Evolutionary conservation across 495 filamentous ascomycete species (phyloP).

Genomic region (Astrothelium macrocarpum): DNA sequence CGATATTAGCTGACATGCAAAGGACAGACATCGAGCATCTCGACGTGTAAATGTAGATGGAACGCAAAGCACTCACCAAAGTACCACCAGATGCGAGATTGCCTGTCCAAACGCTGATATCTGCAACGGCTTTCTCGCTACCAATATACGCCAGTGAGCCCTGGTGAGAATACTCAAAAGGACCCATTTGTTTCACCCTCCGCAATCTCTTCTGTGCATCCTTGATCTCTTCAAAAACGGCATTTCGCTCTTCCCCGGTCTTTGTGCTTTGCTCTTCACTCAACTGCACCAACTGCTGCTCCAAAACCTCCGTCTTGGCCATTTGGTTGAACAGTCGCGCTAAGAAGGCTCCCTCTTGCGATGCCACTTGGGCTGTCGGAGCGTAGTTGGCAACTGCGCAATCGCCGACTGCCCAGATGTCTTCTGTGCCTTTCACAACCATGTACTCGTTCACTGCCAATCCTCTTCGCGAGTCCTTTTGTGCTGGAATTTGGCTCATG

Average conservation of each 20-base stretch:
- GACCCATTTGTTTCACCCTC: conserved; percentile 83
- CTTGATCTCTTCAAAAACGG: conserved; percentile 63
- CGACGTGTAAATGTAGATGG: conserved; percentile 9
- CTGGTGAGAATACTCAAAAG: conserved; percentile 97
- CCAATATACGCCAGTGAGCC: conserved; percentile 96
- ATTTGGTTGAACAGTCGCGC: conserved; percentile 96
- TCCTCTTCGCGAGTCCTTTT: conserved; percentile 89
- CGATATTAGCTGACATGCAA: background rate
- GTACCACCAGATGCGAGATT: conserved; percentile 82
- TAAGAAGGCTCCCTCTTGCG: conserved; percentile 92
- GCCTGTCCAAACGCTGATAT: conserved; percentile 95
- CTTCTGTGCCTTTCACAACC: conserved; percentile 90
- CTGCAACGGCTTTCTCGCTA: conserved; percentile 92
- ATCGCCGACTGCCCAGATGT: conserved; percentile 88
- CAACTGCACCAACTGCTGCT: conserved; percentile 55
- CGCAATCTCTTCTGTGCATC: conserved; percentile 74
- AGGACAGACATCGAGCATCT: background rate
- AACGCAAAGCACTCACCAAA: conserved; percentile 43
- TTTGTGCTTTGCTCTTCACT: conserved; percentile 56
- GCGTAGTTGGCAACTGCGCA: conserved; percentile 95
- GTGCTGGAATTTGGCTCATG: conserved; percentile 83
- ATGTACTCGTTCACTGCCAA: conserved; percentile 97
- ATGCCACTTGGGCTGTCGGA: conserved; percentile 91
- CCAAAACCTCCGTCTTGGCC: conserved; percentile 77
- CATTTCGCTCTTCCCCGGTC: conserved; percentile 44